Evolutionary conservation across 768 basidiomycete species (phyloP).

Genomic region (Hygrocybe punicea): DNA sequence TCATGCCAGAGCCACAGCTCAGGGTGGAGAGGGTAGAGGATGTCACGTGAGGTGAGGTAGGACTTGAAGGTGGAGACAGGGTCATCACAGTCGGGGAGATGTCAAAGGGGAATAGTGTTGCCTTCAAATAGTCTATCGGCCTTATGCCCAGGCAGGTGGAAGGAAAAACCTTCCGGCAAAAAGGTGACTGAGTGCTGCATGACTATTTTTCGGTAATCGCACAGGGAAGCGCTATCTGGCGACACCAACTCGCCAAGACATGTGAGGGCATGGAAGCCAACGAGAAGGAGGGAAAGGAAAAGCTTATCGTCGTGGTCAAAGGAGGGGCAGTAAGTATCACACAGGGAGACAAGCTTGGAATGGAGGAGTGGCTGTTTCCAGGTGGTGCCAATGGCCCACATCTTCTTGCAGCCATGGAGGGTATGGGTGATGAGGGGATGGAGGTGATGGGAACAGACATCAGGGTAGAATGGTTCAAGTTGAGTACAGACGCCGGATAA

Average conservation of each 20-base stretch:
- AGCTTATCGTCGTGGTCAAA: conserved; percentile 18
- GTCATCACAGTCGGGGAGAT: too few relatives aligned
- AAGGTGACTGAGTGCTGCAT: too few relatives aligned
- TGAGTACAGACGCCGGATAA: too few relatives aligned
- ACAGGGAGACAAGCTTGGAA: conserved; percentile 4
- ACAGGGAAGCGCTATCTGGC: neutral
- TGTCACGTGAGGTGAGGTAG: conserved; percentile 29
- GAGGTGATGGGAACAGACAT: neutral
- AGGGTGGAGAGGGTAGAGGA: conserved; percentile 21
- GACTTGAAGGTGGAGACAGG: neutral
- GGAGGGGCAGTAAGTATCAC: neutral
- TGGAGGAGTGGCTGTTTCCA: conserved; percentile 11
- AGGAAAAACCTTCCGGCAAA: too few relatives aligned
- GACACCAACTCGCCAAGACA: neutral
- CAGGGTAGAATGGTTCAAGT: too few relatives aligned
- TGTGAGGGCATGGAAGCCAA: conserved; percentile 13
- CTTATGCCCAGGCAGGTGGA: too few relatives aligned
- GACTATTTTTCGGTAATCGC: neutral
- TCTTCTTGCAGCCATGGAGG: conserved; percentile 7
- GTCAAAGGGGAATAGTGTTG: too few relatives aligned
- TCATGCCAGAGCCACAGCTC: conserved; percentile 33
- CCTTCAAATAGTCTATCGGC: too few relatives aligned
- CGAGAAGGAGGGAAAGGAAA: conserved; percentile 14
- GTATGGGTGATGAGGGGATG: conserved; percentile 10
- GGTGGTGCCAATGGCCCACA: neutral